Percentiles rank a stretch among this genome's conserved stretches.
These are phyloP conservation scores for Candida yuanshanica DNA, from an alignment of 805 yeast species.

Conservation along the genomic window DNA sequence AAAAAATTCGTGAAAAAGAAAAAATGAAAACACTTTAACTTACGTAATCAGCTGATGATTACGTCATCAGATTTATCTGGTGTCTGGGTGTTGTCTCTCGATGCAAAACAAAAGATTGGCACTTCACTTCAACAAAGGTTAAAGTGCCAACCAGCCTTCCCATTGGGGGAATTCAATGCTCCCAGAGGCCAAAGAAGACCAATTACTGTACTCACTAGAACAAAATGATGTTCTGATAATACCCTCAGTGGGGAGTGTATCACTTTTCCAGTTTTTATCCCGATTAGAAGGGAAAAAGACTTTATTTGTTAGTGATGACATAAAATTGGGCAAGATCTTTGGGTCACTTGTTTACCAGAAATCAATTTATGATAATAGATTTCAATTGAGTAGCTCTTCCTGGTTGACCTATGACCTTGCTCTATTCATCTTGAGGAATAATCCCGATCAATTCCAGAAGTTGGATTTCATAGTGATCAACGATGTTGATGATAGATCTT, in stretches of 20 bases:
- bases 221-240: neutral
- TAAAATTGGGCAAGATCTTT: neutral
- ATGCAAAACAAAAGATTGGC: no score
- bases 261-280: neutral
- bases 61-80: neutral
- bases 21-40: neutral
- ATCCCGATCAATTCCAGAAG: neutral
- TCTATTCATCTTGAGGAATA: neutral
- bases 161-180: neutral
- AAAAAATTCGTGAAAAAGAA: slow-evolving; percentile 3
- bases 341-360: neutral
- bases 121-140: no score
- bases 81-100: neutral
- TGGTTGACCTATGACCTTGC: neutral
- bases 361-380: slow-evolving; percentile 1
- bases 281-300: neutral
- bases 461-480: slow-evolving; percentile 7
- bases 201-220: neutral
- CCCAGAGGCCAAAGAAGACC: neutral
- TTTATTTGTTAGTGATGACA: slow-evolving; percentile 1
- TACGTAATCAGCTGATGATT: neutral
- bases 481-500: slow-evolving; percentile 2
- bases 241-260: neutral
- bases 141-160: no score
- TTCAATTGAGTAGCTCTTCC: neutral